A percentile compares a stretch with the other conserved stretches of the same genome.
Evolutionary conservation across 2,329 filamentous ascomycete genomes (phyloP).

Genomic region (Fusarium nanum): DNA sequence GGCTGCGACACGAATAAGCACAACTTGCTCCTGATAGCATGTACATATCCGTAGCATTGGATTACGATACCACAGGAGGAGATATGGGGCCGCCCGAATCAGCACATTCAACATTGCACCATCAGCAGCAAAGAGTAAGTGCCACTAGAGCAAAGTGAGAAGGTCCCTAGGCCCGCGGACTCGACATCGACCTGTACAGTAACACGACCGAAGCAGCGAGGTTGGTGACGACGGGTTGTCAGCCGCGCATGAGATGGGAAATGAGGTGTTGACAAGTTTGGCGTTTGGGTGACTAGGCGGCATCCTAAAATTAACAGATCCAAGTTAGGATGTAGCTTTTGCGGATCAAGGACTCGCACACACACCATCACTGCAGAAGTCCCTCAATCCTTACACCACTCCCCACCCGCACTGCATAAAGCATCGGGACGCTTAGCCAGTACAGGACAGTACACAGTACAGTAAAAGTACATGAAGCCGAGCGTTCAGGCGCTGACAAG

Average conservation of each 20-base stretch:
- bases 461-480: slow-evolving; percentile 23
- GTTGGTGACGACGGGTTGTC: slow-evolving; percentile 41
- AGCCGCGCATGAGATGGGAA: slow-evolving; percentile 42
- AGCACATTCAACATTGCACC: slow-evolving; percentile 11
- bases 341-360: slow-evolving; percentile 27
- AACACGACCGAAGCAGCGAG: slow-evolving; percentile 27
- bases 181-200: slow-evolving; percentile 32
- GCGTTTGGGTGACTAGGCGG: slow-evolving; percentile 27
- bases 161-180: slow-evolving; percentile 24
- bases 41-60: neutral
- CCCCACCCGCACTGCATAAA: slow-evolving; percentile 28
- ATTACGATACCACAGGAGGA: slow-evolving; percentile 2
- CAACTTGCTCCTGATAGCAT: slow-evolving; percentile 11
- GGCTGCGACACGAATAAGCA: slow-evolving; percentile 4
- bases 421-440: slow-evolving; percentile 39
- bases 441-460: slow-evolving; percentile 2
- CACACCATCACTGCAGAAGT: slow-evolving; percentile 38
- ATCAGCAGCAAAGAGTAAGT: neutral
- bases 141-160: slow-evolving; percentile 38
- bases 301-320: slow-evolving; percentile 32
- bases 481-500: slow-evolving; percentile 25
- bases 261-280: slow-evolving; percentile 42
- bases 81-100: slow-evolving; percentile 3
- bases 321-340: slow-evolving; percentile 23
- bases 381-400: slow-evolving; percentile 36